phyloP scores from a whole-genome alignment of 2,329 filamentous ascomycete genomes.

The Colletotrichum liriopes region DNA sequence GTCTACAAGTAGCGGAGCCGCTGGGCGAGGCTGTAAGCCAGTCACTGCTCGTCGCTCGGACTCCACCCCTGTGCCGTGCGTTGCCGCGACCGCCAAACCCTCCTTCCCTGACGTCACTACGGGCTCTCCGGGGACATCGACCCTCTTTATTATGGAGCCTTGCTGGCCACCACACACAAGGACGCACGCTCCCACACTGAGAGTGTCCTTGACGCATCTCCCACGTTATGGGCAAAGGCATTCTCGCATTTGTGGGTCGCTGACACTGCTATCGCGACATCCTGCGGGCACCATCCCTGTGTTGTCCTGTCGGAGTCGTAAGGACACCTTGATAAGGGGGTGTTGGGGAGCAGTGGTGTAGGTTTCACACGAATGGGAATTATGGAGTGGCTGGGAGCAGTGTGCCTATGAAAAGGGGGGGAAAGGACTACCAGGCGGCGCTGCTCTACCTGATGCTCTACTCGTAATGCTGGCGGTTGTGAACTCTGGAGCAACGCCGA shows the following conservation, averaged over 20 bases:
- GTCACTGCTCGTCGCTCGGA: neutral
- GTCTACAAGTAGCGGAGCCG: constrained; percentile 19
- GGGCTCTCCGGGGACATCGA: constrained; percentile 4
- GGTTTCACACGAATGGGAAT: constrained; percentile 5
- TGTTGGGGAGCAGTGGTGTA: neutral
- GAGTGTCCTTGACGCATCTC: neutral
- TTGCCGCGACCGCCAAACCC: neutral
- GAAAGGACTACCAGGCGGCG: neutral
- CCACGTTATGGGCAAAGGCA: constrained; percentile 33
- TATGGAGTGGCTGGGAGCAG: neutral
- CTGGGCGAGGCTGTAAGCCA: neutral
- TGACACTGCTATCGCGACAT: constrained; percentile 7
- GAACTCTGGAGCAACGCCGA: neutral
- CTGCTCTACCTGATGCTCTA: constrained; percentile 2
- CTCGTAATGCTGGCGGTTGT: neutral
- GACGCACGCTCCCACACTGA: neutral
- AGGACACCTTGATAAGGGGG: constrained; percentile 28
- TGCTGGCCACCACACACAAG: constrained; percentile 16
- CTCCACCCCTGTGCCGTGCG: neutral
- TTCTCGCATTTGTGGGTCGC: constrained; percentile 34
- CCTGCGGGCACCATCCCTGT: constrained; percentile 26
- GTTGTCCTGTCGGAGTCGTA: constrained; percentile 1
- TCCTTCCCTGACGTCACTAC: constrained; percentile 30
- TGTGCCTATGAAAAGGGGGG: neutral
- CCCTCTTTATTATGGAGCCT: constrained; percentile 17